Base-by-base conservation (phyloP, 345 rosid species). In the Eucalyptus pauciflora region DNA sequence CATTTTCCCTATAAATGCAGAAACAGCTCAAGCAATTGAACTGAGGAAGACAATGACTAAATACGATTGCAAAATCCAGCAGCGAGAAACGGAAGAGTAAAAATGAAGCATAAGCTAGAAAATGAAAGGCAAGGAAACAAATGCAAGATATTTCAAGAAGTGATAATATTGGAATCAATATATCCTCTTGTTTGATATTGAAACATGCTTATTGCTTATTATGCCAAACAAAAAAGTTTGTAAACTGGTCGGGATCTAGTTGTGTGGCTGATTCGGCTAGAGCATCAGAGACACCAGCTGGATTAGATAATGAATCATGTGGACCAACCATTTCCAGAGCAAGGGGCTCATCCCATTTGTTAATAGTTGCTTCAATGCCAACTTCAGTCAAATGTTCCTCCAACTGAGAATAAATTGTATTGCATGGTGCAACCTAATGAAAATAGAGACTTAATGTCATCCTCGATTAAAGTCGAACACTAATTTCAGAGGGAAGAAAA, bases 271-370 rank as follows among this genome's bases (percentile, higher is more conserved):
- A 91, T 92, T 98, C 97, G 54, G 99, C 94, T 92, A 95, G 99
- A 90, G 94, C 94, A 92, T 97, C 99, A 88, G 99, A 95, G 17
- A 94, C 96, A 50, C 99, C 98, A 5, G 99, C 99, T 86, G 99
- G 98, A 95, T 98, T 97, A 88, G 99, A 95, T 69, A 96, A 89
- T 50, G 98, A 97, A 91, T 98, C 99, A 45, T 98, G 99, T 24
- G 99, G 98, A 94, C 93, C 99, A 90, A 96, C 93, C 86, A 94
- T 93, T 92, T 99, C 99, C 90, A 97, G 91, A 52, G 97, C 91
- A 93, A 98, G 91, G 85, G 97, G 95, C 91, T 96, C 97, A 93
- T 96, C 94, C 99, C 99, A 98, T 91, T 93, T 94, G 94, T 97
- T 98, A 91, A 95, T 92, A 50, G 90, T 93, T 94, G 95, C 94